Percentiles rank a stretch among this genome's conserved stretches.
These are phyloP conservation scores for Cercis canadensis DNA, from an alignment of 306 rosid species.

Conservation along the genomic window DNA sequence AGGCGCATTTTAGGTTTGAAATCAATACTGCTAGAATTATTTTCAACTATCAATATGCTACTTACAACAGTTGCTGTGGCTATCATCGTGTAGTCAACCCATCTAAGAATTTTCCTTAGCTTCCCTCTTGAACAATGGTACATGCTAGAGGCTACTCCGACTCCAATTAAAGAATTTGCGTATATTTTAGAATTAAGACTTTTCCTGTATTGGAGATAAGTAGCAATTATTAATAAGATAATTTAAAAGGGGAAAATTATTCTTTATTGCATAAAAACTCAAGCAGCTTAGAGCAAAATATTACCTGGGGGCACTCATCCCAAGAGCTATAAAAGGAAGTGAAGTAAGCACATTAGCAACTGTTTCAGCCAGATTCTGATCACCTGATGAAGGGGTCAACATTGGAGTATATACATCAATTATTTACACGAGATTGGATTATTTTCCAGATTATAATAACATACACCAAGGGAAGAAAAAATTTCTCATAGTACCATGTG, in stretches of 20 bases:
- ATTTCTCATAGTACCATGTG: constrained; percentile 58
- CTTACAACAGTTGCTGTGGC: constrained; percentile 92
- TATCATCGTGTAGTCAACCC: constrained; percentile 97
- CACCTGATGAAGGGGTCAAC: constrained; percentile 61
- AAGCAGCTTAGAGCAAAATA: constrained; percentile 35
- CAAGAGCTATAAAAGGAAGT: constrained; percentile 85
- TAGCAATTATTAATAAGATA: constrained; percentile 30
- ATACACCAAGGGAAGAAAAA: constrained; percentile 28
- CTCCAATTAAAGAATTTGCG: constrained; percentile 97
- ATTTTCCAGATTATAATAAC: constrained; percentile 15
- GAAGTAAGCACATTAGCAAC: constrained; percentile 91
- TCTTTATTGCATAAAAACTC: constrained; percentile 18
- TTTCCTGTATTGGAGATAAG: constrained; percentile 62
- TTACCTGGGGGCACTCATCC: constrained; percentile 87
- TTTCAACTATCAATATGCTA: constrained; percentile 24
- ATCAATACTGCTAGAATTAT: not conserved
- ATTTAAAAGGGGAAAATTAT: not conserved
- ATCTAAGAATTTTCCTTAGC: constrained; percentile 74
- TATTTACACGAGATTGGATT: constrained; percentile 9
- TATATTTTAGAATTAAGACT: constrained; percentile 71
- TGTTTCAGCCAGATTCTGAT: constrained; percentile 68
- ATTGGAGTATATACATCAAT: constrained; percentile 16
- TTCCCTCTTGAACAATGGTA: constrained; percentile 88
- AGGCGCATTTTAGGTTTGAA: too few relatives aligned
- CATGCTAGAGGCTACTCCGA: constrained; percentile 93